Evolutionary conservation across 805 yeast genomes (phyloP), one percentile per base, ranked within the genome.

Genomic region (Saccharomycopsis babjevae): DNA sequence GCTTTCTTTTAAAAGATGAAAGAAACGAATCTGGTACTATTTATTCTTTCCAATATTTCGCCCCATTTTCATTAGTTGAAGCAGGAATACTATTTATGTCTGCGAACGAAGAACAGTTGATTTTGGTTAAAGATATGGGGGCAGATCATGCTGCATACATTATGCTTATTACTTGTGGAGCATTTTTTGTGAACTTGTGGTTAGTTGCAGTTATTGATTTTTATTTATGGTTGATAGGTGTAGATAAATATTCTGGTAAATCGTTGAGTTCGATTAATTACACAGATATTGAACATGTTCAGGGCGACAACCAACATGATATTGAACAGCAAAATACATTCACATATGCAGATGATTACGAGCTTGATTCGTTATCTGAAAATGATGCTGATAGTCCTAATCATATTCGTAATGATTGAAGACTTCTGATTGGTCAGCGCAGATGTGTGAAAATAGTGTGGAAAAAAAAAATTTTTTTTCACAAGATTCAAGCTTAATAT

Each of bases 81-180:
- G 76, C 93, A 0, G 98, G 98, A 0, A 71, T 87, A 7, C 69
- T 89, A 64, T 93, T 93, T 71, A 92, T 92, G 97, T 83, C 89
- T 32, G 98, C 98, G 25, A 92, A 81, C 64, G 97, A 92, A 70
- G 96, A 93, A 71, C 97, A 92, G 70, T 76, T 93, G 67, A 72
- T 73, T 10, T 74, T 89, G 62, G 89, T 92, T 1, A 74, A 83
- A 59, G 84, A 83, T 66, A 77, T 88, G 66, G 89, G 90, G 1
- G 86, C 96, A 3, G 97, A 89, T 72, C 94, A 88, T 67, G 83
- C 93, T 57, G 83, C 96, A 0, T 93, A 93, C 71, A 81, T 88
- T 42, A 75, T 93, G 73, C 80, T 86, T 5, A 77, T 87, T 4
- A 72, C 84, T 13, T 82, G 92, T 6, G 88, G 88, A 0, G 92